Base-by-base conservation (phyloP, 306 rosid species). In the Cucurbita moschata region DNA sequence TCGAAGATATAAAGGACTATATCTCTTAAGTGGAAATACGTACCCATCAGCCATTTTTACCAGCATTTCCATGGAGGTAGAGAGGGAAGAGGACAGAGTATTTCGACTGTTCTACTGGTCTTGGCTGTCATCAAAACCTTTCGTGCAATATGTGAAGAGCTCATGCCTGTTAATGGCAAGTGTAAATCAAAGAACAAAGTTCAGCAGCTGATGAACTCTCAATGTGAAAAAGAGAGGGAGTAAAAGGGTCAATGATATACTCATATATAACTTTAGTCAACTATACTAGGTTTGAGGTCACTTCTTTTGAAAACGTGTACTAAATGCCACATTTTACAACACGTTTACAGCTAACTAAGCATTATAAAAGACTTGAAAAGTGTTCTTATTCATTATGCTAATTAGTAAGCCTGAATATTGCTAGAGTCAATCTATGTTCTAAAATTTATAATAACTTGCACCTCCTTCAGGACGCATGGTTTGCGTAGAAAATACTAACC, bases 401-500 rank as follows among this genome's bases (percentile, higher is more conserved):
- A 65, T 5, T 72, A 37, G 43, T 49, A 68, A 26, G 21, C 40
- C 18, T 13, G 58, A 6, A 46, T 47, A 13, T 5, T 47, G 73
- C 56, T 68, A 23, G 73, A 47, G 30, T 23, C 23, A 21, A 21
- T 21, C 42, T 6, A 47, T 47, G 6, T 40, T 64, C 13, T 5
- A 10, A 10, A 43, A 19, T 16, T 19, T 18, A 65, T 19, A 30
- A 16, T 63, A 21, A 68, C 11, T 14, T 7, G 12, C 47, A 46
- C 55, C 26, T n/a, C 26, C 43, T 26, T 21, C 49, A 49, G 39
- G 6, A 23, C 5, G 13, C 49, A 46, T 23, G 52, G 58, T 69
- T 23, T 26, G 14, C 2, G 19, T 26, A 52, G 35, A 26, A 47
- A 49, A 26, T 69, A 51, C 84, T 74, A 77, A 87, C 98, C 99